A percentile compares a stretch with the other conserved stretches of the same genome.
Conservation (phyloP, 2,329 filamentous ascomycete genomes). For the Colletotrichum truncatum region DNA sequence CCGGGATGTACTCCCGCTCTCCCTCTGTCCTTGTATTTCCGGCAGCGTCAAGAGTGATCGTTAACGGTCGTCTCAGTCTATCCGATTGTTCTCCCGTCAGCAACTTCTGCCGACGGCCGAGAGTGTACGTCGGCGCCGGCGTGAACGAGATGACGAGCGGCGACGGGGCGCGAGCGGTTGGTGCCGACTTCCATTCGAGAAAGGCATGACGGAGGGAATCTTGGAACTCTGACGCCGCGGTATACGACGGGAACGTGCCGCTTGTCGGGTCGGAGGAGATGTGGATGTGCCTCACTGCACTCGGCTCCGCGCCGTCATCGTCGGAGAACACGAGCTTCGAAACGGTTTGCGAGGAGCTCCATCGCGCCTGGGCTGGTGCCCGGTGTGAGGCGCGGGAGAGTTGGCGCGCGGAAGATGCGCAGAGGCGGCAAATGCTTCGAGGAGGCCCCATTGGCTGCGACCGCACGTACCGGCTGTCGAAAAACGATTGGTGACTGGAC, state of each 20-base stretch:
- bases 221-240: slow-evolving; percentile 26
- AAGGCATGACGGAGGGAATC: slow-evolving; percentile 41
- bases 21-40: too few species aligned
- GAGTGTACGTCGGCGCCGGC: slow-evolving; percentile 85
- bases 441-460: not conserved
- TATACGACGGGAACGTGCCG: slow-evolving; percentile 5
- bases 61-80: slow-evolving; percentile 52
- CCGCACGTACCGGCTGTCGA: not conserved
- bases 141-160: slow-evolving; percentile 86
- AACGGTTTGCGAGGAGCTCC: slow-evolving; percentile 10
- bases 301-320: slow-evolving; percentile 7
- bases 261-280: not conserved
- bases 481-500: not conserved
- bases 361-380: not conserved
- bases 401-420: not conserved
- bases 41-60: slow-evolving; percentile 38
- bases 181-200: slow-evolving; percentile 44
- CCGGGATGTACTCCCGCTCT: slow-evolving; percentile 54
- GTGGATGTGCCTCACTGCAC: slow-evolving; percentile 26
- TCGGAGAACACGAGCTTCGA: slow-evolving; percentile 13
- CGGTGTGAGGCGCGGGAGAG: not conserved
- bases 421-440: not conserved
- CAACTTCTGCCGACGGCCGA: slow-evolving; percentile 79
- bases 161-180: slow-evolving; percentile 55
- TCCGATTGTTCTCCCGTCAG: slow-evolving; percentile 56